phyloP scores from a whole-genome alignment of 257 asterid species.

The Solanum pinnatisectum region DNA sequence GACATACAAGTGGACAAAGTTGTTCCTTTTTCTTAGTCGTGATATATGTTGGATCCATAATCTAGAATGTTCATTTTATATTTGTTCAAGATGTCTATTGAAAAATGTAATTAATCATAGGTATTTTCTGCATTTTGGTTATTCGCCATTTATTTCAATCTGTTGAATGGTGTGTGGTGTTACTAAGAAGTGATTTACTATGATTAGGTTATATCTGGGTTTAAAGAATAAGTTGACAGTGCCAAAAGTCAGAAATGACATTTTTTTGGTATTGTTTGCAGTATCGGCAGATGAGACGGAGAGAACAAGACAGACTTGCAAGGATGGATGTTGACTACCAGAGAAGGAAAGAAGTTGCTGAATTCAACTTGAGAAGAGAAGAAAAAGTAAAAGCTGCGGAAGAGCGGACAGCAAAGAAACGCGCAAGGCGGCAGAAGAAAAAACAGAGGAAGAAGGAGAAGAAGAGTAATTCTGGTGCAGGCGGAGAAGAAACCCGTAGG shows the following conservation, averaged over 20 bases:
- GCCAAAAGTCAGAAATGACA: background rate
- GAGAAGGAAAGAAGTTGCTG: constrained; percentile 66
- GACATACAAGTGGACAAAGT: background rate
- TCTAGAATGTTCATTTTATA: background rate
- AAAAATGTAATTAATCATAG: background rate
- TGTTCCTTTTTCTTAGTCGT: background rate
- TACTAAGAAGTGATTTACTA: background rate
- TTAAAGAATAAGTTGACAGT: background rate
- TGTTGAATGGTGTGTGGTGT: background rate
- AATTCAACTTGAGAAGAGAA: constrained; percentile 65
- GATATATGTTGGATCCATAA: background rate
- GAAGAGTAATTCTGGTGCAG: constrained; percentile 24
- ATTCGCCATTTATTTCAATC: background rate
- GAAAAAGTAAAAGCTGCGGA: constrained; percentile 85
- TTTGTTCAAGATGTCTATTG: background rate
- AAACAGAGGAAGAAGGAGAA: constrained; percentile 67
- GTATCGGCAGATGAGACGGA: constrained; percentile 98
- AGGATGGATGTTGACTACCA: constrained; percentile 84
- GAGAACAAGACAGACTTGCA: constrained; percentile 91
- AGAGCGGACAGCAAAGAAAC: constrained; percentile 79
- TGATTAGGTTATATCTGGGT: background rate
- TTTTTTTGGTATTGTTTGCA: constrained; percentile 17
- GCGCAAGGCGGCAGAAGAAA: constrained; percentile 76
- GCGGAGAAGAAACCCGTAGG: constrained; percentile 34
- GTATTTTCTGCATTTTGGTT: background rate